Conservation (phyloP, 495 filamentous ascomycete species). For the Xylona heveae region DNA sequence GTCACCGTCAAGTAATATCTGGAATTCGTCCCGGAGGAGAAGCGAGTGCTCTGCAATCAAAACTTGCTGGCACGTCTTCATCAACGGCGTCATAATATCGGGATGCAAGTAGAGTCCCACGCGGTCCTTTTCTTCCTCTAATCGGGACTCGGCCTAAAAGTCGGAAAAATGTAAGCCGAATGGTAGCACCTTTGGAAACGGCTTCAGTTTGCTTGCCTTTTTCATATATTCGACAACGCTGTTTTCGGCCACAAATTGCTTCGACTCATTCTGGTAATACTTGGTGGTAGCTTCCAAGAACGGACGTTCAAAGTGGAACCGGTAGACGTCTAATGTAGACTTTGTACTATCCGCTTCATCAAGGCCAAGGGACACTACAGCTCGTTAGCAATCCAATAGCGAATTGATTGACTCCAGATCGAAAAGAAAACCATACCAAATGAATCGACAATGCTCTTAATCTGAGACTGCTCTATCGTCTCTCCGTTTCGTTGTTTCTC, state of each 20-base stretch:
- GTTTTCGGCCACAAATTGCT: slow-evolving; percentile 87
- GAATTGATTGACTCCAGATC: too few species aligned
- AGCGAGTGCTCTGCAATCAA: slow-evolving; percentile 73
- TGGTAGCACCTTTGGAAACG: background rate
- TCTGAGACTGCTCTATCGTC: slow-evolving; percentile 90
- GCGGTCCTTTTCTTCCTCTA: slow-evolving; percentile 85
- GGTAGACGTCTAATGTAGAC: slow-evolving; percentile 86
- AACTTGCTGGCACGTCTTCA: slow-evolving; percentile 69
- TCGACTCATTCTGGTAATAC: slow-evolving; percentile 85
- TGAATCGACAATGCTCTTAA: slow-evolving; percentile 92
- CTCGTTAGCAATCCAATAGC: background rate
- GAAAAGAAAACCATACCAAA: slow-evolving; percentile 24
- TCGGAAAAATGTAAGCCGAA: background rate
- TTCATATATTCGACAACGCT: slow-evolving; percentile 99
- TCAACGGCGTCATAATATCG: slow-evolving; percentile 67
- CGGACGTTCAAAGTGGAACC: slow-evolving; percentile 73
- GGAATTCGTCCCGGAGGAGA: slow-evolving; percentile 85
- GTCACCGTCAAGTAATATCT: slow-evolving; percentile 85
- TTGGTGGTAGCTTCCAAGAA: slow-evolving; percentile 66
- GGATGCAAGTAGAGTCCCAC: slow-evolving; percentile 79
- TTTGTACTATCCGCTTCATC: slow-evolving; percentile 87
- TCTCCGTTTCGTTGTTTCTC: slow-evolving; percentile 96
- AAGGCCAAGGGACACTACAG: slow-evolving; percentile 65
- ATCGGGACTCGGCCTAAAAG: slow-evolving; percentile 56
- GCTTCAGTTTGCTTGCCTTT: slow-evolving; percentile 26